These are phyloP conservation scores for Ceratobasidium sp. DNA, from an alignment of 1,284 basidiomycete genomes.

Conservation along the genomic window DNA sequence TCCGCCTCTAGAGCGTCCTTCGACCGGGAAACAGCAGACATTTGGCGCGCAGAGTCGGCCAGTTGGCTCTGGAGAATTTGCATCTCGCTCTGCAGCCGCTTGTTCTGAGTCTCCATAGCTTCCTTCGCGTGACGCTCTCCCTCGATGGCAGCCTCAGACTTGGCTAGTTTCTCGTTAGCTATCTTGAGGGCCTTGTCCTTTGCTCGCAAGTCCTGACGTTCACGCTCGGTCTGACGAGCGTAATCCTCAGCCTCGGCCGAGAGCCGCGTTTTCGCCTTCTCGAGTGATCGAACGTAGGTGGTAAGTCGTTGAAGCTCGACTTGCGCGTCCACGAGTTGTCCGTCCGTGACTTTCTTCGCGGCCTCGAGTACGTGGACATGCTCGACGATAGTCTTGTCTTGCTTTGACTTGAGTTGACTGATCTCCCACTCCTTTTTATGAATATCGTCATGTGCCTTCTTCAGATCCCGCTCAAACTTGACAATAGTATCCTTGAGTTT, in stretches of 20 bases:
- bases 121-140: constrained; percentile 72
- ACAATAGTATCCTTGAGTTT: constrained; percentile 75
- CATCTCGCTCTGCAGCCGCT: constrained; percentile 69
- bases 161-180: constrained; percentile 68
- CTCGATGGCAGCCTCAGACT: constrained; percentile 69
- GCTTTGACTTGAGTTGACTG: constrained; percentile 83
- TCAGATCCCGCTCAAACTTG: constrained; percentile 83
- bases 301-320: constrained; percentile 77
- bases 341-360: constrained; percentile 95
- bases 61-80: constrained; percentile 64
- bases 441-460: constrained; percentile 80
- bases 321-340: constrained; percentile 86
- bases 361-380: constrained; percentile 98
- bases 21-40: constrained; percentile 65
- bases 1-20: constrained; percentile 76
- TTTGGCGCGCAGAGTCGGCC: constrained; percentile 64
- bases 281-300: constrained; percentile 82
- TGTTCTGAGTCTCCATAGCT: constrained; percentile 67
- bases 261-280: constrained; percentile 81
- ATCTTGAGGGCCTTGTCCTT: constrained; percentile 72
- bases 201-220: constrained; percentile 71
- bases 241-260: constrained; percentile 88
- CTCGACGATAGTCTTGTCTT: constrained; percentile 98
- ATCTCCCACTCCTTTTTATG: constrained; percentile 88
- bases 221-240: constrained; percentile 76